phyloP scores from a whole-genome alignment of 371 early-diverging fungal species.

The Mucor indicus region DNA sequence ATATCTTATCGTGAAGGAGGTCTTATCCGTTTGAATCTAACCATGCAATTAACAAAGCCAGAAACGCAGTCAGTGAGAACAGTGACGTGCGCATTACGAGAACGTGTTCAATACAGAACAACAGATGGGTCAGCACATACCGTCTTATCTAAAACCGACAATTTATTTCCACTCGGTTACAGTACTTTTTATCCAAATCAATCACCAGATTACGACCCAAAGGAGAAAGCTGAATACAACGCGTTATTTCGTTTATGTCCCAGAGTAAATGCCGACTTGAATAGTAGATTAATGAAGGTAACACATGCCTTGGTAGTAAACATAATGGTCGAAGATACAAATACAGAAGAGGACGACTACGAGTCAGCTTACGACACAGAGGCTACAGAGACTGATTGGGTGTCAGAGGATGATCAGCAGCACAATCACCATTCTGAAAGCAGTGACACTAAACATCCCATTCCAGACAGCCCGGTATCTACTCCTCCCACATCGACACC shows the following conservation, averaged over 20 bases:
- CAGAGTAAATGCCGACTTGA: slow-evolving; percentile 27
- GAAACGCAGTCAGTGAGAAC: slow-evolving; percentile 29
- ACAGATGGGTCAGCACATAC: slow-evolving; percentile 22
- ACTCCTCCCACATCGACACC: slow-evolving; percentile 25
- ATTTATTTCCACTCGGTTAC: slow-evolving; percentile 24
- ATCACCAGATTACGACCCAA: slow-evolving; percentile 21
- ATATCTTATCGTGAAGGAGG: slow-evolving; percentile 50
- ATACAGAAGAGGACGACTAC: slow-evolving; percentile 13
- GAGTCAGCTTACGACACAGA: slow-evolving; percentile 23
- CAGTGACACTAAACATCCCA: slow-evolving; percentile 3
- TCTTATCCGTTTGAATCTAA: slow-evolving; percentile 34
- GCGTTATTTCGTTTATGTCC: slow-evolving; percentile 31
- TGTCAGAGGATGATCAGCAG: slow-evolving; percentile 20
- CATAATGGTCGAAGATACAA: slow-evolving; percentile 24
- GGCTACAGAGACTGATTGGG: slow-evolving; percentile 21
- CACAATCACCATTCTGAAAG: slow-evolving; percentile 1
- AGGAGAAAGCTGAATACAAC: slow-evolving; percentile 24
- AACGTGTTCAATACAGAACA: slow-evolving; percentile 43
- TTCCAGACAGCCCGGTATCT: slow-evolving; percentile 1
- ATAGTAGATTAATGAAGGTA: slow-evolving; percentile 25
- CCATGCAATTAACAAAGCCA: slow-evolving; percentile 30
- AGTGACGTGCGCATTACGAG: slow-evolving; percentile 44
- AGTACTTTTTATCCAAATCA: slow-evolving; percentile 29
- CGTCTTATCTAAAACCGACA: slow-evolving; percentile 22
- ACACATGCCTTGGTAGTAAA: slow-evolving; percentile 29